Conservation (phyloP, 305 asterid species). For the Rubia tinctorum region DNA sequence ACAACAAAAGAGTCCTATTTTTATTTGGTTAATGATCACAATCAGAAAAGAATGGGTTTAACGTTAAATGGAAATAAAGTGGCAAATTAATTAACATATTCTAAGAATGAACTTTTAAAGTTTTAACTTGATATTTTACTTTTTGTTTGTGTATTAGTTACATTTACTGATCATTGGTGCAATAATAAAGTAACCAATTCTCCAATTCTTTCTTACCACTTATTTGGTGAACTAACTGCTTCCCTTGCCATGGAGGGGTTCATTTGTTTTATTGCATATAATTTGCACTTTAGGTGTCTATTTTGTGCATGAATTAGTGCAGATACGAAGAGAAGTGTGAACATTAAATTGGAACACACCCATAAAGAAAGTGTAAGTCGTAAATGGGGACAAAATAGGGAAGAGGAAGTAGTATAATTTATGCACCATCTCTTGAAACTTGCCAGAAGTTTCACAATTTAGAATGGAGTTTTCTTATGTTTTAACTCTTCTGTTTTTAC, state of each 20-base stretch:
- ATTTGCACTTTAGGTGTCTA: neutral
- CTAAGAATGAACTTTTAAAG: neutral
- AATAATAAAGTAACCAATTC: neutral
- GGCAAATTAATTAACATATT: neutral
- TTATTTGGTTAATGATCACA: neutral
- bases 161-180: too few species aligned
- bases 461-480: neutral
- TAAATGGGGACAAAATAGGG: neutral
- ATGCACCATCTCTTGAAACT: neutral
- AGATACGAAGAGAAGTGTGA: neutral
- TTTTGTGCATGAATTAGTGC: neutral
- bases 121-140: neutral
- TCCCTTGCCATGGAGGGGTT: neutral
- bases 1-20: neutral
- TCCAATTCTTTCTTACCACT: neutral
- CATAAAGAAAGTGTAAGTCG: neutral
- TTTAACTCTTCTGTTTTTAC: neutral
- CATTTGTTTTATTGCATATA: neutral
- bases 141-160: too few species aligned
- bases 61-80: neutral
- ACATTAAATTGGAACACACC: neutral
- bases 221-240: neutral
- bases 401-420: neutral
- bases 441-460: neutral
- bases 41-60: neutral